Conservation (phyloP, 169 alveolate genomes). For the Eimeria necatrix region DNA sequence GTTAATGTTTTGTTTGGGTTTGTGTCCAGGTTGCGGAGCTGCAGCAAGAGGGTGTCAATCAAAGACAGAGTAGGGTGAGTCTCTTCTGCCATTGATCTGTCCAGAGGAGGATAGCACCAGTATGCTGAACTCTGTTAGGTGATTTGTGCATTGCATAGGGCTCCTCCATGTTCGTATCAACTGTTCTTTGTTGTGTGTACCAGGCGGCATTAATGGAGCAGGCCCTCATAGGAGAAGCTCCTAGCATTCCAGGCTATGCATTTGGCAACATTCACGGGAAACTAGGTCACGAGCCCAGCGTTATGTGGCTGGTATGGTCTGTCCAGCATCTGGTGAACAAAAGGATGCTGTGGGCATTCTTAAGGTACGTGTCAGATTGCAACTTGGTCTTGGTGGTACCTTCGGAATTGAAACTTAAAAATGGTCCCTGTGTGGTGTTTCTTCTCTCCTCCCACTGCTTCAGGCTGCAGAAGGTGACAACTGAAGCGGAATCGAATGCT, state of each 20-base stretch:
- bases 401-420: background rate
- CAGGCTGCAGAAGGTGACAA: slow-evolving; percentile 74
- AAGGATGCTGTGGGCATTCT: slow-evolving; percentile 64
- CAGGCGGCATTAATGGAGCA: slow-evolving; percentile 73
- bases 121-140: too few species aligned
- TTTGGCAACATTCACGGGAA: background rate
- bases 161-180: too few species aligned
- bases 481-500: slow-evolving; percentile 56
- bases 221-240: slow-evolving; percentile 52
- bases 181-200: background rate
- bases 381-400: background rate
- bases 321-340: slow-evolving; percentile 30
- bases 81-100: background rate
- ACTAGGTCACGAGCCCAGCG: background rate
- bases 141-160: too few species aligned
- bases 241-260: background rate
- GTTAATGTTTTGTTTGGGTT: background rate
- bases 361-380: background rate
- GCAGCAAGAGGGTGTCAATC: slow-evolving; percentile 71
- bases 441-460: background rate
- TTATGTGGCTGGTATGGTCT: slow-evolving; percentile 51
- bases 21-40: slow-evolving; percentile 66
- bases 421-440: background rate
- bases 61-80: slow-evolving; percentile 60
- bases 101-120: too few species aligned